Evolutionary conservation across 441 rosid genomes (phyloP), one percentile per base, ranked within the genome.

Genomic region (Eutrema salsugineum): DNA sequence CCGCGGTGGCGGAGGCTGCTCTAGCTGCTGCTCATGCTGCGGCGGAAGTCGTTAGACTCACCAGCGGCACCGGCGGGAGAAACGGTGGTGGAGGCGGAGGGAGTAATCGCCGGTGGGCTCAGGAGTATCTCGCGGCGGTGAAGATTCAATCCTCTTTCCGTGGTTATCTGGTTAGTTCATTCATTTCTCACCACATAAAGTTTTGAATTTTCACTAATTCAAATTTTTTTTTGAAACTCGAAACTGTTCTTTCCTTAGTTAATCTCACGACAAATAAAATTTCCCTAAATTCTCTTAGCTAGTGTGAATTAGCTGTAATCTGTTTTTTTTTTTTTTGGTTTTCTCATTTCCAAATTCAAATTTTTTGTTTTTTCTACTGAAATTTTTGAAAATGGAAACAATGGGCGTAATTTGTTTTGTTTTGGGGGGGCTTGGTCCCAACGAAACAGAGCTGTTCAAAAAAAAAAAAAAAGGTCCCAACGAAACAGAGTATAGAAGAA

Each of bases 21-120:
- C 71, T 88, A 32, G 86, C 88, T 3, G 89, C 91, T 1, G 91
- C 91, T 24, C 89, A 83, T 63, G 94, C 94, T 8, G 94, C 94
- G 3, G 88, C 90, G 0, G 91, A 85, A 79, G 94, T 86, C 0
- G 91, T 88, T 16, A 78, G 89, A 53, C 87, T 86, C 44, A 88
- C 94, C 2, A 79, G 79, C 14, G 72, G 75, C 19, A 61, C 3
- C 19, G 77, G 50, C 53, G 70, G 40, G 59, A 71, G 83, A n/a
- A 49, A 68, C 2, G 42, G 66, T 63, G 11, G 33, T 58, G 39
- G 19, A 49, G 56, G 44, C 15, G 76, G 69, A 63, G 53, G 63
- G 4, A 62, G 79, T 56, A 83, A 79, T 7, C 83, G 80, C 4
- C 83, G 73, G 35, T 51, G 82, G 75, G 59, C 66, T 47, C 62